Evolutionary conservation across 1,139 yeast species (phyloP), one percentile per base, ranked within the genome.

Genomic region (Citeromyces hawaiiensis): DNA sequence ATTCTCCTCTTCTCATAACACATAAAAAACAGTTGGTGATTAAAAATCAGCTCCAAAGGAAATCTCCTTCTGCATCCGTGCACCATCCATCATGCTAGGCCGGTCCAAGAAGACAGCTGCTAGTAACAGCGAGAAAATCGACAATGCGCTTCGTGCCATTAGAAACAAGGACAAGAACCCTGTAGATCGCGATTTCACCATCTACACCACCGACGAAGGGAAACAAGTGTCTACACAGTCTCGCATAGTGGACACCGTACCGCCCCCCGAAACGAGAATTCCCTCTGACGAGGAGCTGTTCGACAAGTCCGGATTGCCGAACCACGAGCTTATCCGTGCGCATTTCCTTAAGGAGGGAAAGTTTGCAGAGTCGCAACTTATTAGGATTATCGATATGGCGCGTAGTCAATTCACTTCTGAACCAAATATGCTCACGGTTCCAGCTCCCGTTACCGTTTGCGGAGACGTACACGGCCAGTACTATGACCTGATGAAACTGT

Each of bases 381-480:
- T 79, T 36, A 66, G 66, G 41, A 87, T 91, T 41, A 57, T 91
- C 41, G 56, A 63, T 29, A 68, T 67, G 55, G 94, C 94, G n/a
- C 77, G 88, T 0, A 67, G 66, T 36, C 58, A 78, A n/a, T 65
- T 91, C 45, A 58, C 70, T 29, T 56, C 61, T 37, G 97, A 91
- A 53, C 94, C 95, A 3, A 91, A 83, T 48, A 57, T 91, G 50
- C 63, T 91, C 42, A 70, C 70, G 25, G 83, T 91, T 2, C 88
- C 88, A 2, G 94, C 96, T 0, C 98, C 98, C 1, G 86, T 91
- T 4, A 88, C 96, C 1, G 87, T 91, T 2, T 88, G 97, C 63
- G 97, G 98, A 40, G 98, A 91, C 58, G 72, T 91, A 23, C 98
- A 91, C 58, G 98, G 98, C 7, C 98, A 91, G 57, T 86, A 76